Evolutionary conservation across 2,329 filamentous ascomycete genomes (phyloP), one percentile per base, ranked within the genome.

Genomic region (Exophiala dermatitidis): DNA sequence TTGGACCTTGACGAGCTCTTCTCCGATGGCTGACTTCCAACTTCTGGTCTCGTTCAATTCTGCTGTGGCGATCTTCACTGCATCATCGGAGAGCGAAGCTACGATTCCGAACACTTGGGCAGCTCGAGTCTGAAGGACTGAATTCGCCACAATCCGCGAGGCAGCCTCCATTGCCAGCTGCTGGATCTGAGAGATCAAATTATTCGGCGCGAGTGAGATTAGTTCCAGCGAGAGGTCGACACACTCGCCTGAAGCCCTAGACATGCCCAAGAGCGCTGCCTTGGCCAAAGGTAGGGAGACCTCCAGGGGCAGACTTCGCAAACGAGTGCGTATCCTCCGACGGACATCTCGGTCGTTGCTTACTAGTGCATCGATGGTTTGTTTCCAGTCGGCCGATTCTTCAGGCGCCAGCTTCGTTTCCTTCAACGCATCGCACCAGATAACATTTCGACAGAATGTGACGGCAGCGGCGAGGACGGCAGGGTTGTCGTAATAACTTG

Each of bases 341-440:
- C 60, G 49, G 33, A 50, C 60, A 12, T 57, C 51, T 37, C 53
- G 43, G 12, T 62, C 58, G 41, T 62, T 62, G 50, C 56, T 55
- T 30, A 60, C 53, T 28, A 59, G 37, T 2, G 54, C 57, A 60
- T 90, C 86, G 2, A 97, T 74, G 60, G 86, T 85, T 43, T 84
- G 77, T 66, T 90, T 86, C 93, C 93, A 97, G 58, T 91, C 87
- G 43, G 85, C 82, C 61, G 91, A 85, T 28, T 89, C 68, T 6
- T 79, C 77, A 28, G 77, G 67, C 2, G 68, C 65, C 9, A 76
- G 69, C 0, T 68, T 65, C 8, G 72, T 72, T 8, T 70, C 66
- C 10, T 62, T 63, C 29, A 84, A 68, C 38, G 82, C 80, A 63
- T 81, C 72, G 60, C 79, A 74, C 34, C 85, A 70, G 3, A 85